Evolutionary conservation across 305 asterid species (phyloP).

Genomic region (Fraxinus paxiana): DNA sequence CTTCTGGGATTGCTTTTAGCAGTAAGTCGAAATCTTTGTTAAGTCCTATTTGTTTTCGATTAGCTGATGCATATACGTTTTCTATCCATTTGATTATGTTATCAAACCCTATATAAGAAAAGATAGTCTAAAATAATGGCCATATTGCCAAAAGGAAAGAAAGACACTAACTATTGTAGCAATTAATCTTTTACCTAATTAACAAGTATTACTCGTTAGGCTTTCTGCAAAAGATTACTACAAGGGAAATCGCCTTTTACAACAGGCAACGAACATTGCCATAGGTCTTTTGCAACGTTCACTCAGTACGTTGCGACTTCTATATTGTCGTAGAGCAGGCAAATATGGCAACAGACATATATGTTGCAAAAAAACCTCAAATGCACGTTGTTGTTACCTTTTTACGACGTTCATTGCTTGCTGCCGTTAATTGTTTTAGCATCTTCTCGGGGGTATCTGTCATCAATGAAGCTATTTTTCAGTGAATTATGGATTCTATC

Average conservation of each 20-base stretch:
- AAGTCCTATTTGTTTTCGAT: not conserved
- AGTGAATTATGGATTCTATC: not conserved
- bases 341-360: not conserved
- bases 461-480: not conserved
- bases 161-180: not conserved
- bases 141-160: not conserved
- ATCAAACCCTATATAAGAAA: not conserved
- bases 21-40: conserved; percentile 21
- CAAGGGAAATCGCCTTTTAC: not conserved
- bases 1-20: conserved; percentile 52
- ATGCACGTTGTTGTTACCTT: not conserved
- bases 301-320: not conserved
- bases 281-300: not conserved
- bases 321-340: not conserved
- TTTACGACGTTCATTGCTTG: not conserved
- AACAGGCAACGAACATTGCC: not conserved
- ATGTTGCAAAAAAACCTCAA: not conserved
- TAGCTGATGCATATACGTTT: not conserved
- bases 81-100: not conserved
- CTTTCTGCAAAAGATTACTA: not conserved
- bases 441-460: not conserved
- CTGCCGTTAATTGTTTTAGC: not conserved
- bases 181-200: not conserved
- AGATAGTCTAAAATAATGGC: not conserved
- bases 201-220: not conserved